Base-by-base conservation (phyloP, 2,329 filamentous ascomycete species). In the Talaromyces sp. region DNA sequence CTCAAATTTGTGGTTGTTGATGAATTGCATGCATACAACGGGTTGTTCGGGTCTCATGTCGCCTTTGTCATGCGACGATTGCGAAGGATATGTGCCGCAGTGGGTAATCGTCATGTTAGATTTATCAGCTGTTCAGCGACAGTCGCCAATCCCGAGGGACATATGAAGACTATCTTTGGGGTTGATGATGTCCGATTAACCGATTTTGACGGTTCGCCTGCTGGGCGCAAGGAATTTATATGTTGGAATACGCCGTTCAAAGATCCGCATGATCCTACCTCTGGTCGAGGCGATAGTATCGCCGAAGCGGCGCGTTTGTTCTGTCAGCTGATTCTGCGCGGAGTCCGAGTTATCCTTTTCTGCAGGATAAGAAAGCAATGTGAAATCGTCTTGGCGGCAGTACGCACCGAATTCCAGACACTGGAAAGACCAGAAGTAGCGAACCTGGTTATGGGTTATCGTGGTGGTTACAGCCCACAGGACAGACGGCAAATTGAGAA, bases 171-270 rank as follows among this genome's bases (percentile, higher is more conserved):
- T 0, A 89, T 99, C n/a, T 97, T 97, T 64, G 93, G 93, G 0
- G 82, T 96, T 6, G 83, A 91, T 0, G 80, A 92, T 62, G 89
- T 96, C 13, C 84, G 81, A 59, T 73, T 97, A 45, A 88, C 93
- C 0, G 91, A 97, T 67, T 92, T 89, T 67, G 94, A 99, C 69
- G 94, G 94, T 1, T 96, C 92, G 0, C 94, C 94, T 0, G 91
- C 91, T 5, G 91, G 93, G 0, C 82, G 91, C 21, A 97, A 97
- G 70, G 93, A 97, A 67, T 97, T 97, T 59, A 69, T 99, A 6
- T 97, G 92, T 72, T 99, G 94, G 94, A 97, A 99, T 66, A 97
- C 93, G 0, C 94, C 94, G 0, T 96, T 85, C 73, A 95, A 91
- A 70, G 93, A 97, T 64, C 91, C 93, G 0, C 83, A 81, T 1